Evolutionary conservation across 2,329 filamentous ascomycete genomes (phyloP), one percentile per base, ranked within the genome.

Genomic region (Neofusicoccum umdonicola): DNA sequence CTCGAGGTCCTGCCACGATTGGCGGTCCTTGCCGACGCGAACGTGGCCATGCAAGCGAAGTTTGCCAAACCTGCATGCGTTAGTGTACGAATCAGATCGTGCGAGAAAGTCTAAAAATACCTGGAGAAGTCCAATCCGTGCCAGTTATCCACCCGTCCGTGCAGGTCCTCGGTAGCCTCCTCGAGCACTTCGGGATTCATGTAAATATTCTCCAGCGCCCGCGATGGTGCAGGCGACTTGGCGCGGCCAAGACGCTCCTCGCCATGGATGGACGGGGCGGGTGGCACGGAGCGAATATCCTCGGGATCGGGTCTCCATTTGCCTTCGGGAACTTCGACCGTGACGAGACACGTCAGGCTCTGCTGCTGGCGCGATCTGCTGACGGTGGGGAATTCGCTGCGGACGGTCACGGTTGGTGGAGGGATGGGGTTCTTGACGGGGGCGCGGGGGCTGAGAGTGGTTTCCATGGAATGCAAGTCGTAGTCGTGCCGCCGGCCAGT

Each of bases 1-100:
- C 76, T 99, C 93, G 63, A 99, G 81, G 76, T 98, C 95, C 81
- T 99, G 95, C 95, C 95, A 99, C 6, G 93, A 93, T 68, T 94
- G 85, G 69, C 93, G 93, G 77, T 99, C 95, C 79, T 99, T 99
- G 71, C 95, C 95, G 22, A 99, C 95, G 62, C 92, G 89, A 65
- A 99, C 87, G 2, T 90, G 93, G 34, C 93, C 94, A 72, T 97
- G 93, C 37, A 98, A 82, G 37, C 93, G 88, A 69, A 99, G 84
- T 74, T 95, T 96, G 67, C 95, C 95, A 74, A 99, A 99, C 68
- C 91, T 91, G 70, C 54, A 50, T 37, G 52, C 34, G 15, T 66
- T 27, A 69, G 69, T 50, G 61, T 70, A 44, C 41, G 8, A 58
- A 44, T 17, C 4, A 4, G 62, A 39, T 47, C 39, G 64, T 35